Base-by-base conservation (phyloP, 192 early-diverging fungal species). In the Backusella parvicylindrica region DNA sequence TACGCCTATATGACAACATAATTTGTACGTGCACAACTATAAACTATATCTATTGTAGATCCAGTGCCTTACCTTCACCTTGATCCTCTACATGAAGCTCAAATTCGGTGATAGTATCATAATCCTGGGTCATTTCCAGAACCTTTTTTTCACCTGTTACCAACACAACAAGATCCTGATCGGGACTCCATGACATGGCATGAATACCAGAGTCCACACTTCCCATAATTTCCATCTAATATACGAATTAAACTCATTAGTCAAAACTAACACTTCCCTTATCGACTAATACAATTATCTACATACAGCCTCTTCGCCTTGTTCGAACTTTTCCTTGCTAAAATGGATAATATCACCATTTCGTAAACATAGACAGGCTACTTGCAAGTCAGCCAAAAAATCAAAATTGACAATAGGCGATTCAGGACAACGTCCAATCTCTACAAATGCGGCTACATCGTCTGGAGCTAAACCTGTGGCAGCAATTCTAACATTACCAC, bases 101-200 rank as follows among this genome's bases (percentile, higher is more conserved):
- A 31, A 92, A 89, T 80, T 99, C 97, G 6, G 90, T 83, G 41
- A 99, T 86, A 0, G 94, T 89, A 70, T 99, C 93, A 86, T 95
- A 97, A 72, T 95, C 93, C 73, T 94, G 92, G 23, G 95, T 99
- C 96, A 99, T 98, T 69, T 89, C 87, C 68, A 95, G 64, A 23
- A 95, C 81, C 9, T 88, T 91, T 50, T 89, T 89, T 37, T 81
- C 82, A 11, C 89, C 92, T 7, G 94, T 96, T 7, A 95, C 87
- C 69, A 97, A 79, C 11, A 93, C 80, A 68, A 96, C 84, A 1
- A 97, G 70, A 79, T 97, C 96, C 68, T 92, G 89, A 76, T 98
- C 97, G 15, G 96, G 96, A 83, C 92, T 94, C 96, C 93, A 96
- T 40, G 80, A 83, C 83, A 93, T 90, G 66, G 85, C 84, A 28